These are phyloP conservation scores for Eimeria praecox DNA, from an alignment of 169 alveolate genomes.

Conservation along the genomic window DNA sequence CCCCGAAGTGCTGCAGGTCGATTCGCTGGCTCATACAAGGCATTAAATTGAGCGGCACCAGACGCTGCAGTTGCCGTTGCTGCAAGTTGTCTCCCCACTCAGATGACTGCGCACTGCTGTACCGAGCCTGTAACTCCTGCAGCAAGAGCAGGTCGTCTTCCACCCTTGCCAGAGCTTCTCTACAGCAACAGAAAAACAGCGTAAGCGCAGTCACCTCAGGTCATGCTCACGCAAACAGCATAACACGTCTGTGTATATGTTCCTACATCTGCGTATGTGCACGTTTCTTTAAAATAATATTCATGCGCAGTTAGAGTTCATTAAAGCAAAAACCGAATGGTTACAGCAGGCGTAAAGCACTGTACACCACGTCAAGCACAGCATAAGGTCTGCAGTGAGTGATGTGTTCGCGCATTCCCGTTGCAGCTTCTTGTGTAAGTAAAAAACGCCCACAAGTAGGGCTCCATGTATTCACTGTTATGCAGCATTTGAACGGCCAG, in stretches of 20 bases:
- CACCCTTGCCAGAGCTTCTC: conserved; percentile 48
- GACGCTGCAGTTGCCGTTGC: conserved; percentile 47
- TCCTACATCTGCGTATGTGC: background rate
- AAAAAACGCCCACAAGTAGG: background rate
- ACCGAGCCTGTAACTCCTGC: conserved; percentile 61
- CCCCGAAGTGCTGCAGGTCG: background rate
- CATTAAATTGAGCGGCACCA: conserved; percentile 51
- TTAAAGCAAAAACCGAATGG: background rate
- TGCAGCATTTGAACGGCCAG: background rate
- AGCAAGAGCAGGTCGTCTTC: conserved; percentile 49
- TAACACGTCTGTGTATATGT: background rate
- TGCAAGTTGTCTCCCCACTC: conserved; percentile 52
- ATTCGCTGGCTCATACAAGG: conserved; percentile 58
- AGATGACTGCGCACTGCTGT: conserved; percentile 34
- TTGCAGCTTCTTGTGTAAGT: background rate
- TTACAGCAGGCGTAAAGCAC: background rate
- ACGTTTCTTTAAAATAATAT: background rate
- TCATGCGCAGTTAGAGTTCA: too few species aligned
- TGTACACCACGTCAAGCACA: background rate
- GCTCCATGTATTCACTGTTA: background rate
- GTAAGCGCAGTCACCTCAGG: background rate
- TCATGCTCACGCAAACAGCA: background rate
- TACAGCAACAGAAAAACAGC: background rate
- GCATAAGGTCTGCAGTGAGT: background rate
- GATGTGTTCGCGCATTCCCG: background rate